Conservation (phyloP, 2,329 filamentous ascomycete species). For the Aspergillus versicolor region DNA sequence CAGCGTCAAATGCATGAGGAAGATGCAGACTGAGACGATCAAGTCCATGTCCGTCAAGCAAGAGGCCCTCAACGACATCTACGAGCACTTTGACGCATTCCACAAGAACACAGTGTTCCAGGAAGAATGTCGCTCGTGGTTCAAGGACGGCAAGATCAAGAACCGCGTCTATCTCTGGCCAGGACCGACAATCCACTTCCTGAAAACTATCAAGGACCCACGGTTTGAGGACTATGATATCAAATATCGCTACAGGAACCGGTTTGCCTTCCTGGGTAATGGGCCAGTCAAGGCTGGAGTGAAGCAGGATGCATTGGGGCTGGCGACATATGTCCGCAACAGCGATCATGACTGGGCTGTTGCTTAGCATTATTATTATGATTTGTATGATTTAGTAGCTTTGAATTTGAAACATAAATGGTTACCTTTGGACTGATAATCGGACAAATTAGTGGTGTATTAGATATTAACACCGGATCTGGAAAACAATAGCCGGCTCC, state of each 20-base stretch:
- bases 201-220: not conserved
- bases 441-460: too few species aligned
- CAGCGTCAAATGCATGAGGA: conserved; percentile 39
- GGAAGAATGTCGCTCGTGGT: conserved; percentile 36
- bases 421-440: too few species aligned
- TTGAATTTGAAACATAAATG: too few species aligned
- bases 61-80: conserved; percentile 36
- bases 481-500: too few species aligned
- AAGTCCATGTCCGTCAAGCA: conserved; percentile 38
- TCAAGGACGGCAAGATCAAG: conserved; percentile 23
- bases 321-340: conserved; percentile 1
- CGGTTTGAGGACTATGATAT: conserved; percentile 8
- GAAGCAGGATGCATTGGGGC: not conserved
- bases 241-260: not conserved
- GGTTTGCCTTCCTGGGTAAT: conserved; percentile 6
- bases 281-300: not conserved
- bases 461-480: too few species aligned
- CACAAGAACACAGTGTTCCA: conserved; percentile 34
- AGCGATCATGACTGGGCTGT: conserved; percentile 1
- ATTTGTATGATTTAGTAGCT: too few species aligned
- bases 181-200: not conserved
- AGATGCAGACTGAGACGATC: conserved; percentile 27
- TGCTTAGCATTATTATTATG: not conserved
- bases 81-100: conserved; percentile 33
- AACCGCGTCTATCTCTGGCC: not conserved